Evolutionary conservation across 805 yeast species (phyloP).

Genomic region (Candida orba): DNA sequence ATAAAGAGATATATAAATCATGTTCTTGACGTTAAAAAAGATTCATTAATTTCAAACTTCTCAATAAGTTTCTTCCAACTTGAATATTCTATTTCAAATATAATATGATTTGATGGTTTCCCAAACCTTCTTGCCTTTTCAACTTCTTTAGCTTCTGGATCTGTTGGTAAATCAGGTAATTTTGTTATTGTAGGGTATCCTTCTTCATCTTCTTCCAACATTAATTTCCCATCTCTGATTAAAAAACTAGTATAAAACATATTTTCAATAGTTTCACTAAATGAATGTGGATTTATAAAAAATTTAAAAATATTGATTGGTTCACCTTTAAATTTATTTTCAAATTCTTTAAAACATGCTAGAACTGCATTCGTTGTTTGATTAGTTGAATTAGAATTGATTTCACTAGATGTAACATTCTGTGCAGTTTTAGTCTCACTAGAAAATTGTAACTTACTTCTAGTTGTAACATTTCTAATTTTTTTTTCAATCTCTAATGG

Average conservation of each 20-base stretch:
- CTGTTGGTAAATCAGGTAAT: slow-evolving; percentile 25
- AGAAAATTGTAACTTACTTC: slow-evolving; percentile 36
- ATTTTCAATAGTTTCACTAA: slow-evolving; percentile 75
- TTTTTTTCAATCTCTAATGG: slow-evolving; percentile 59
- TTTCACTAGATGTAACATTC: slow-evolving; percentile 43
- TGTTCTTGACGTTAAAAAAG: slow-evolving; percentile 42
- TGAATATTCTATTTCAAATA: slow-evolving; percentile 60
- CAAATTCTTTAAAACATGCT: slow-evolving; percentile 38
- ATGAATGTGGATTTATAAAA: slow-evolving; percentile 69
- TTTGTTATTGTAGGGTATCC: slow-evolving; percentile 36
- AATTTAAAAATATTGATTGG: slow-evolving; percentile 56
- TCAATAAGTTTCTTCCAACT: slow-evolving; percentile 58
- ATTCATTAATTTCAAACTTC: slow-evolving; percentile 45
- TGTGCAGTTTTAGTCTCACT: slow-evolving; percentile 45
- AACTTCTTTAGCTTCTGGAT: slow-evolving; percentile 18
- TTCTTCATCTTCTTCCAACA: slow-evolving; percentile 44
- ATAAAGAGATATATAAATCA: no score
- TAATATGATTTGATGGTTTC: slow-evolving; percentile 47
- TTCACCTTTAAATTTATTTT: slow-evolving; percentile 25
- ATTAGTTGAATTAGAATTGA: slow-evolving; percentile 42
- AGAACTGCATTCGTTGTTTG: slow-evolving; percentile 63
- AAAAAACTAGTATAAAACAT: slow-evolving; percentile 77
- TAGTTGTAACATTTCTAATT: slow-evolving; percentile 27
- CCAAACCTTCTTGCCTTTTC: slow-evolving; percentile 23
- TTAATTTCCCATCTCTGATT: slow-evolving; percentile 62